Percentiles rank a stretch among this genome's conserved stretches.
Evolutionary conservation across 768 basidiomycete species (phyloP).

Genomic region (Gymnopilus junonius): DNA sequence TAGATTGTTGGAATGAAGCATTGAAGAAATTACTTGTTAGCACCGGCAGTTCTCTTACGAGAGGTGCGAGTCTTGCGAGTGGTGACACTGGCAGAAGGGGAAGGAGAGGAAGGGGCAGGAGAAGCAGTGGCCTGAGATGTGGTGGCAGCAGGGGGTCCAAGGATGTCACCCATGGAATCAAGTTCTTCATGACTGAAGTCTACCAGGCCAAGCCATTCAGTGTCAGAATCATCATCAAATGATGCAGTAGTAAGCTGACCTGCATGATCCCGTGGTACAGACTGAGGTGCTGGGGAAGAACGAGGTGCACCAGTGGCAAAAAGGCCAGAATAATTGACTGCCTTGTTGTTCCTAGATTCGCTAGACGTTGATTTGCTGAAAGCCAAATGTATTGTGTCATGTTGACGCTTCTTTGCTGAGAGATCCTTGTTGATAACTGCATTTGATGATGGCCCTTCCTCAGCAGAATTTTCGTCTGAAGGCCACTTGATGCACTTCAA

Average conservation of each 20-base stretch:
- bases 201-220: neutral
- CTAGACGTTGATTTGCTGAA: too few relatives aligned
- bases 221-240: neutral
- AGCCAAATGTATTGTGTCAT: neutral
- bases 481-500: neutral
- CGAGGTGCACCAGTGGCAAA: neutral
- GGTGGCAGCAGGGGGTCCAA: too few relatives aligned
- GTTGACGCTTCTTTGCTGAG: neutral
- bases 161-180: neutral
- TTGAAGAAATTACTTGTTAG: neutral
- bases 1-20: too few relatives aligned
- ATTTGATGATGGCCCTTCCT: neutral
- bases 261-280: too few relatives aligned
- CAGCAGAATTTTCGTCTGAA: neutral
- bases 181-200: neutral
- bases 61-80: neutral
- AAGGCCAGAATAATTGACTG: too few relatives aligned
- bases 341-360: too few relatives aligned
- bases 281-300: neutral
- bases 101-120: too few relatives aligned
- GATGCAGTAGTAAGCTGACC: neutral
- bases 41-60: neutral
- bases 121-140: too few relatives aligned
- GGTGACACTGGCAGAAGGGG: too few relatives aligned
- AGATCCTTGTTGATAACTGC: neutral